phyloP scores from a whole-genome alignment of 306 rosid genomes.

The Mimosa pudica region DNA sequence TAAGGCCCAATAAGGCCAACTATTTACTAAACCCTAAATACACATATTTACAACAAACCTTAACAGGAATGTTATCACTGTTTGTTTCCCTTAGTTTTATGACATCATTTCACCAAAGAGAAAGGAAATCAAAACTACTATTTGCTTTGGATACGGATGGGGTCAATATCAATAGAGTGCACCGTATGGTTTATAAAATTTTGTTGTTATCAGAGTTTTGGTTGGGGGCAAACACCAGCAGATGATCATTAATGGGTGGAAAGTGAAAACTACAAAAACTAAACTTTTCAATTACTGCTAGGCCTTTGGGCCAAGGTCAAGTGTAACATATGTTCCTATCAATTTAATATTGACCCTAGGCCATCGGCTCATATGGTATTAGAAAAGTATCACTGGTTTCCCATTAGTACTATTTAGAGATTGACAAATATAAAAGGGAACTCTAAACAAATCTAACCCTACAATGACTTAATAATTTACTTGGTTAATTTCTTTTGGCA shows the following conservation, averaged over 20 bases:
- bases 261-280: background rate
- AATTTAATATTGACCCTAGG: background rate
- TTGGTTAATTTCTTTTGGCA: too few relatives aligned
- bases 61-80: background rate
- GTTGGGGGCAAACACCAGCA: background rate
- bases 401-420: background rate
- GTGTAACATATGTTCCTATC: background rate
- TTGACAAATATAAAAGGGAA: background rate
- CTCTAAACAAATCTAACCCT: background rate
- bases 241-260: background rate
- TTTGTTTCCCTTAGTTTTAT: background rate
- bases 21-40: too few relatives aligned
- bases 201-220: background rate
- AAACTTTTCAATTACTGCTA: background rate
- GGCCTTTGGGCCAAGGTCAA: background rate
- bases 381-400: background rate
- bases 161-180: background rate
- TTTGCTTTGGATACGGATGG: background rate
- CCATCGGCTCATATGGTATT: background rate
- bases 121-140: background rate
- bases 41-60: too few relatives aligned
- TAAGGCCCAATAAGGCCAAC: too few relatives aligned
- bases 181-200: background rate
- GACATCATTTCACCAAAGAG: background rate
- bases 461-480: too few relatives aligned